Conservation (phyloP, 371 early-diverging fungal genomes). For the Lichtheimia ramosa region DNA sequence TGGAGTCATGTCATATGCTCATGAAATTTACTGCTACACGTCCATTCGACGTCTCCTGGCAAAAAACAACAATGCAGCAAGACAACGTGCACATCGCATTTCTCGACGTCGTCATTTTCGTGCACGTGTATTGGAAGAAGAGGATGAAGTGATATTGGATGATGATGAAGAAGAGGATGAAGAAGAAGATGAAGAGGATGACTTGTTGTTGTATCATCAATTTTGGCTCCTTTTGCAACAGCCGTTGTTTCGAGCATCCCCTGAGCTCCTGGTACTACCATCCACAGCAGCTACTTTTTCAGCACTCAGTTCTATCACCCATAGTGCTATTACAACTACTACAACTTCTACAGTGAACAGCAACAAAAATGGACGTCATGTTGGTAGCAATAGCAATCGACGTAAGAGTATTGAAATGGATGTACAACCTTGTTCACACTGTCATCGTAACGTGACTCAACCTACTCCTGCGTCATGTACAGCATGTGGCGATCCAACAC, state of each 20-base stretch:
- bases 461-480: constrained; percentile 1
- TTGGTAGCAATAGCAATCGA: not conserved
- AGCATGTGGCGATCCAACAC: constrained; percentile 6
- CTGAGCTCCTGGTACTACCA: constrained; percentile 10
- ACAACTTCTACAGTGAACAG: not conserved
- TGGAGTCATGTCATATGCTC: constrained; percentile 7
- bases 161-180: not conserved
- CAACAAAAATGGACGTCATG: constrained; percentile 3
- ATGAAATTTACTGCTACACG: constrained; percentile 13
- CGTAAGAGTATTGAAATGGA: not conserved
- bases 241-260: too few species aligned
- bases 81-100: not conserved
- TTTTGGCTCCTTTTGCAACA: too few species aligned
- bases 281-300: constrained; percentile 7
- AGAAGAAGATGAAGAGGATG: not conserved
- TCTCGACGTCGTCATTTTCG: not conserved
- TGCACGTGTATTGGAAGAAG: not conserved
- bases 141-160: constrained; percentile 5
- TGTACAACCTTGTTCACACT: constrained; percentile 10
- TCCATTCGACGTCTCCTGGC: constrained; percentile 7
- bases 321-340: too few species aligned
- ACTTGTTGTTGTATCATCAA: not conserved
- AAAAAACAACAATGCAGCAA: not conserved
- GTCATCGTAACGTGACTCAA: constrained; percentile 11
- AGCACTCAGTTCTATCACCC: too few species aligned